Percentiles rank a stretch among this genome's conserved stretches.
Evolutionary conservation across 805 yeast genomes (phyloP).

Genomic region (Sungouiozyma ichnusensis): DNA sequence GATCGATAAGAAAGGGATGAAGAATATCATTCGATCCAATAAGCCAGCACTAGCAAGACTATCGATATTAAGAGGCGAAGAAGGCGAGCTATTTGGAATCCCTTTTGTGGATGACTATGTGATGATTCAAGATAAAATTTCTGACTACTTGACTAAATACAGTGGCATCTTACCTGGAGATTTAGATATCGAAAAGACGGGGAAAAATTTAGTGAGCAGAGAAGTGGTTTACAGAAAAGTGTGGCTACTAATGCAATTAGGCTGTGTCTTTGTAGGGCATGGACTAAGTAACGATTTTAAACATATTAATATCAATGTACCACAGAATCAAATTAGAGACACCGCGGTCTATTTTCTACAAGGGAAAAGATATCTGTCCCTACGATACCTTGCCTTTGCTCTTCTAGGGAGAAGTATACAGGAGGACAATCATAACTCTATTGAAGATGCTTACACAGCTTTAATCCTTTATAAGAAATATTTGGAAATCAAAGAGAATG

Average conservation of each 20-base stretch:
- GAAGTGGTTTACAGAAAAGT: constrained; percentile 79
- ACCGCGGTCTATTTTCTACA: constrained; percentile 74
- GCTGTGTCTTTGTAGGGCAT: constrained; percentile 91
- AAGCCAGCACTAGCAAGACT: constrained; percentile 75
- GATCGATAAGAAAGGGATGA: constrained; percentile 60
- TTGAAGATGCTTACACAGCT: constrained; percentile 91
- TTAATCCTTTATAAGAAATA: constrained; percentile 65
- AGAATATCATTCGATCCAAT: constrained; percentile 62
- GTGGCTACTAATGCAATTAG: constrained; percentile 82
- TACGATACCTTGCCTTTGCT: constrained; percentile 78
- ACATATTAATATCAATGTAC: constrained; percentile 85
- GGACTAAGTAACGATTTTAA: constrained; percentile 87
- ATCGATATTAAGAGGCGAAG: constrained; percentile 68
- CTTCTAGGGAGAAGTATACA: constrained; percentile 71
- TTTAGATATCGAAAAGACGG: constrained; percentile 56
- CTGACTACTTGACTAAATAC: constrained; percentile 78
- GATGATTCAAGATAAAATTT: constrained; percentile 56
- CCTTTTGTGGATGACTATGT: constrained; percentile 93
- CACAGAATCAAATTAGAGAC: constrained; percentile 75
- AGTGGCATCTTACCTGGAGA: constrained; percentile 96
- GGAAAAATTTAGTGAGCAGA: constrained; percentile 60
- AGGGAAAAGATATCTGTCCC: constrained; percentile 67
- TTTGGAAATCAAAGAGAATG: constrained; percentile 45
- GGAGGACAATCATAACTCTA: constrained; percentile 90
- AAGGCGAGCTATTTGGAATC: constrained; percentile 52